Base-by-base conservation (phyloP, 2,329 filamentous ascomycete genomes). In the Plenodomus lindquistii region DNA sequence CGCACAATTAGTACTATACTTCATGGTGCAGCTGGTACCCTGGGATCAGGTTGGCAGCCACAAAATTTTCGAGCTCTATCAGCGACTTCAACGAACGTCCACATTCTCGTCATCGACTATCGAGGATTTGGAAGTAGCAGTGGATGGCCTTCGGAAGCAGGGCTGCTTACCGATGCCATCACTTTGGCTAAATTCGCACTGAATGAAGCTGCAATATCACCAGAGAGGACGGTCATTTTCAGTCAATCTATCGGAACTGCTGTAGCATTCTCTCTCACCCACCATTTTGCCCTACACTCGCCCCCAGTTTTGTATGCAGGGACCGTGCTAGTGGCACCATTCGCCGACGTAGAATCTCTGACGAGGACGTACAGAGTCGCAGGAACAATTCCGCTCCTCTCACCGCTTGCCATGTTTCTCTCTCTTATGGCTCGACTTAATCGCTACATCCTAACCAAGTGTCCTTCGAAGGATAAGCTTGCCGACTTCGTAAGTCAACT, bases 1-100 rank as follows among this genome's bases (percentile, higher is more conserved):
- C 13, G 80, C 85, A 8, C 79, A 80, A 19, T 74, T 90, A 2
- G 78, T 89, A 4, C 75, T 90, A 1, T 85, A 83, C 69, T 70
- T 85, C 82, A 86, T 50, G 83, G 82, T 3, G 78, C 82, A 1
- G 78, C 72, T 8, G 83, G 82, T 0, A 85, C 80, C 0, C 66
- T 85, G 6, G 83, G 74, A 0, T 84, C 80, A 1, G 80, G 80
- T 0, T 81, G 76, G 64, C 70, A 83, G 7, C 77, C 78, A 0
- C 74, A 77, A 3, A 83, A 78, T 59, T 85, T 86, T 62, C 77
- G 82, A 2, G 80, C 78, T 11, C 70, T 85, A 36, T 79, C 78
- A 6, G 76, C 71, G 0, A 71, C 76, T 1, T 77, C 81, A 0
- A 60, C 71, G 17, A 81, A 79, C 34, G 81, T 83, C 2, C 82